Base-by-base conservation (phyloP, 805 yeast species). In the Dipodascus albidus region DNA sequence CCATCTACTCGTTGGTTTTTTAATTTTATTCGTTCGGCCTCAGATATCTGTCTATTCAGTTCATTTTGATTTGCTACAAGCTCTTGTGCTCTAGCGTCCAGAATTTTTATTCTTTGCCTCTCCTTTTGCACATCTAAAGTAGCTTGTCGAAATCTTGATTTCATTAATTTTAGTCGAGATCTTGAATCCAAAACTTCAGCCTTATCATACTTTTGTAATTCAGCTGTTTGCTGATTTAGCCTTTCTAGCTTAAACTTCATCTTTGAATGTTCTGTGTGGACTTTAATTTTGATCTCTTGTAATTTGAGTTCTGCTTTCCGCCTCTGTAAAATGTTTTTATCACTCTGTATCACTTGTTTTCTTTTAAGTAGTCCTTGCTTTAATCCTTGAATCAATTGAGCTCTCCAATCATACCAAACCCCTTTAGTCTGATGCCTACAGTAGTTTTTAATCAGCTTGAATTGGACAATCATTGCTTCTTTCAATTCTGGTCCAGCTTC, bases 361-460 rank as follows among this genome's bases (percentile, higher is more conserved):
- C 65, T 61, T 42, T 55, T 52, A 4, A 55, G 55, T 33, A 64
- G 50, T 4, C 58, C 66, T n/a, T 58, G 63, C 31, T 74, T 60
- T 15, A 81, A 67, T 44, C 78, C 80, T 22, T 70, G 67, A 3
- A 77, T 61, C 49, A 81, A 72, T 56, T 78, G 78, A 11, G 70
- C 62, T 55, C 86, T 67, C 88, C 87, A 82, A 50, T 74, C 76
- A 58, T 77, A 78, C 86, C 87, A 82, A 0, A 76, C 75, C 41
- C 72, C 74, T 54, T 70, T 72, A 0, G 86, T 79, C 59, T 77
- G 78, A 27, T 74, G 69, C 27, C 80, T 70, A 0, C 85, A 72
- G 55, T 67, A 76, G 27, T 72, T 75, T 60, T 79, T 79, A 47
- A 81, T 67, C 11, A 74, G 55, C 54, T 73, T 75, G 50, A 81